These are phyloP conservation scores for Exobasidium cylindrosporum DNA, from an alignment of 1,284 basidiomycete genomes.

Conservation along the genomic window DNA sequence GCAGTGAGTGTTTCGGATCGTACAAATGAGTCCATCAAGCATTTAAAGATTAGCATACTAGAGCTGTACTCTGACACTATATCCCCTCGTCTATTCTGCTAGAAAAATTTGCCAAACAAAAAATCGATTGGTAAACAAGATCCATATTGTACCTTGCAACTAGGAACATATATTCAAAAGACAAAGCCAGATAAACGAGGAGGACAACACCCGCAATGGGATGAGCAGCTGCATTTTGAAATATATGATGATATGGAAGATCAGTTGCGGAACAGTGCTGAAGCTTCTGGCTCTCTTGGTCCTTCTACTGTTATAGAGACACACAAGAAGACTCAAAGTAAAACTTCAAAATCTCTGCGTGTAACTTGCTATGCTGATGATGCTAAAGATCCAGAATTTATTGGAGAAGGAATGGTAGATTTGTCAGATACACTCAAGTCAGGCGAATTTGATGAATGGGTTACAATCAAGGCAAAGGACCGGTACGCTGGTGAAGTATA, in stretches of 20 bases:
- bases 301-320: constrained; percentile 58
- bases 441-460: constrained; percentile 98
- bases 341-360: constrained; percentile 73
- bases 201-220: constrained; percentile 98
- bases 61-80: too few relatives aligned
- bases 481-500: constrained; percentile 53
- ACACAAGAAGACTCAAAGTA: constrained; percentile 59
- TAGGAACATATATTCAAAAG: constrained; percentile 69
- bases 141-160: constrained; percentile 79
- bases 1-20: constrained; percentile 70
- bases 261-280: constrained; percentile 56
- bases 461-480: constrained; percentile 59
- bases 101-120: constrained; percentile 51
- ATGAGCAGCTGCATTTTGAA: constrained; percentile 93
- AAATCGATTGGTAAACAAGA: constrained; percentile 77
- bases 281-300: constrained; percentile 20
- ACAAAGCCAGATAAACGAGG: constrained; percentile 76
- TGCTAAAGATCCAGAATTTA: constrained; percentile 87
- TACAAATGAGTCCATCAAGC: neutral
- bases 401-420: constrained; percentile 85
- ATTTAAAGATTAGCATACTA: neutral
- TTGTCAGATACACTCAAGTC: constrained; percentile 85
- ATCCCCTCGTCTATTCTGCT: constrained; percentile 4
- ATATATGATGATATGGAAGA: constrained; percentile 77
- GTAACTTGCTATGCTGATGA: constrained; percentile 92